Evolutionary conservation across 2,329 filamentous ascomycete genomes (phyloP).

Genomic region (Ophiobolus disseminans): DNA sequence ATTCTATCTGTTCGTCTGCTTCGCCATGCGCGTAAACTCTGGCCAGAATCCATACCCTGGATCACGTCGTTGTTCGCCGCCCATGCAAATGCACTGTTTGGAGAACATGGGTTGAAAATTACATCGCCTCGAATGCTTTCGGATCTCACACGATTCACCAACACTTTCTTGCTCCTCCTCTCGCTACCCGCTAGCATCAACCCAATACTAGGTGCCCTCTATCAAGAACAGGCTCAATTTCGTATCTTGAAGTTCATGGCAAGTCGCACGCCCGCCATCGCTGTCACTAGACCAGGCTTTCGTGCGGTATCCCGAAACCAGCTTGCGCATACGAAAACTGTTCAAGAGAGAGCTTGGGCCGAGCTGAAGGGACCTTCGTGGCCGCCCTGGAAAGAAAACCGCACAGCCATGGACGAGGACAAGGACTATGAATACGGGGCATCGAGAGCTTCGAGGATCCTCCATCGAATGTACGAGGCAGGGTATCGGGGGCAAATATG

Average conservation of each 20-base stretch:
- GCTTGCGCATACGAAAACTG: constrained; percentile 64
- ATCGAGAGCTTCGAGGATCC: constrained; percentile 63
- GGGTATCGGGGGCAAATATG: constrained; percentile 61
- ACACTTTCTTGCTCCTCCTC: constrained; percentile 57
- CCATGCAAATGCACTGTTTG: constrained; percentile 29
- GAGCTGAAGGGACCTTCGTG: constrained; percentile 66
- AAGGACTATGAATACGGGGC: constrained; percentile 63
- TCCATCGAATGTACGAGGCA: constrained; percentile 65
- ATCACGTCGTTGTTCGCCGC: constrained; percentile 35
- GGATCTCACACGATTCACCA: constrained; percentile 54
- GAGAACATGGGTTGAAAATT: not conserved
- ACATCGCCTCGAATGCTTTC: constrained; percentile 14
- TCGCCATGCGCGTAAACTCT: constrained; percentile 38
- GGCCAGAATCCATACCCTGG: constrained; percentile 43
- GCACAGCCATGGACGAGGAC: constrained; percentile 65
- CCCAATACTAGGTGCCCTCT: constrained; percentile 57
- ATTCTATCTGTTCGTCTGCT: constrained; percentile 34
- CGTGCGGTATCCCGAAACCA: constrained; percentile 63
- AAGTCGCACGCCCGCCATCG: constrained; percentile 59
- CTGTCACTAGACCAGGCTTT: constrained; percentile 65
- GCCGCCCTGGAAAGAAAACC: constrained; percentile 71
- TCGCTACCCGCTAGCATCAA: constrained; percentile 55
- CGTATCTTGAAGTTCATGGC: constrained; percentile 65
- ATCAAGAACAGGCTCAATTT: constrained; percentile 66
- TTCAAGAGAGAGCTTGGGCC: constrained; percentile 64